Conservation (phyloP, 495 filamentous ascomycete species). For the Baudoinia panamericana region DNA sequence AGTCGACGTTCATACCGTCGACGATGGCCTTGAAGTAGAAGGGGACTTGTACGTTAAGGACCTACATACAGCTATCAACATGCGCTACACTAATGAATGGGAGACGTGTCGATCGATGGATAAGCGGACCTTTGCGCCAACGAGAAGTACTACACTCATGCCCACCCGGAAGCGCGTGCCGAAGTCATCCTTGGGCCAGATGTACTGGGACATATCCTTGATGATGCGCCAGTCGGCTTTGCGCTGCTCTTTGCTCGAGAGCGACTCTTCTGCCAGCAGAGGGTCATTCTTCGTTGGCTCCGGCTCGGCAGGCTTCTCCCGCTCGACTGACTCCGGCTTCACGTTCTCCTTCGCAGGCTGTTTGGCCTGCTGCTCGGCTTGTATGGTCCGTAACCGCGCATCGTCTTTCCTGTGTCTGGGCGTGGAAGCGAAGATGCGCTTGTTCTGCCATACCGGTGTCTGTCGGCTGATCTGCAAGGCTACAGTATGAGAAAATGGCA, state of each 20-base stretch:
- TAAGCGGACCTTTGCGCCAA: conserved; percentile 63
- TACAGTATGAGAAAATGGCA: not conserved
- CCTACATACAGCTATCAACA: conserved; percentile 32
- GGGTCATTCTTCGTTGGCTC: conserved; percentile 33
- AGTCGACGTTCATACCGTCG: conserved; percentile 92
- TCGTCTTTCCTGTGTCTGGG: conserved; percentile 30
- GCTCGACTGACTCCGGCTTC: conserved; percentile 21
- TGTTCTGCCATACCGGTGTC: not conserved
- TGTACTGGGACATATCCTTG: conserved; percentile 88
- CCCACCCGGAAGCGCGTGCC: conserved; percentile 75
- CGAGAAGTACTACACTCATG: conserved; percentile 61
- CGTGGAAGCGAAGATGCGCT: conserved; percentile 27
- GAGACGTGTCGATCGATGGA: too few relatives aligned
- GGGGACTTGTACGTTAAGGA: conserved; percentile 92
- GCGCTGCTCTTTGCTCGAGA: conserved; percentile 69
- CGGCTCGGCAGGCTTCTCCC: conserved; percentile 23
- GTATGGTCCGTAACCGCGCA: conserved; percentile 17
- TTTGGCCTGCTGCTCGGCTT: conserved; percentile 12
- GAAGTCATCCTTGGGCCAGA: conserved; percentile 89
- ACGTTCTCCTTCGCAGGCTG: conserved; percentile 14
- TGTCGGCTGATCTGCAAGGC: not conserved
- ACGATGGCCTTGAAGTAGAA: conserved; percentile 99
- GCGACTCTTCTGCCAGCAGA: conserved; percentile 42
- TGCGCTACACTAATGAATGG: not conserved
- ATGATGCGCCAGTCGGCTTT: conserved; percentile 98